A percentile compares a stretch with the other conserved stretches of the same genome.
phyloP scores from a whole-genome alignment of 2,329 filamentous ascomycete species.

The Ascomycota sp. region DNA sequence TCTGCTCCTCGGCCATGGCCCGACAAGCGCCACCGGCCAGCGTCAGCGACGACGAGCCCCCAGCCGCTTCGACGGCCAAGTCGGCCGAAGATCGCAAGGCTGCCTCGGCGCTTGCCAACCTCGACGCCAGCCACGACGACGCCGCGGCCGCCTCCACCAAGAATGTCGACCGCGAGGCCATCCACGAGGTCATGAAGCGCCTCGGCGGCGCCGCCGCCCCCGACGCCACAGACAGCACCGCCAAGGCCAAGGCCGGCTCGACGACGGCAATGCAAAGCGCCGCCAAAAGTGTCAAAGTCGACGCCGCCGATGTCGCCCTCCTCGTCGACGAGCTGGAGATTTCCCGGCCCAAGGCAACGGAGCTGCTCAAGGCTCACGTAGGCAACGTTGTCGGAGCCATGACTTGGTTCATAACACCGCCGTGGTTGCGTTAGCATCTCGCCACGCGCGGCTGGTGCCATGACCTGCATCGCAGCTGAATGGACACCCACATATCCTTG shows the following conservation, averaged over 20 bases:
- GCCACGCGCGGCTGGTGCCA: too few relatives aligned
- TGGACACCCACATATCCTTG: too few relatives aligned
- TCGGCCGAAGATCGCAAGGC: constrained; percentile 61
- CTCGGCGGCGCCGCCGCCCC: constrained; percentile 20
- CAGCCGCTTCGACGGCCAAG: constrained; percentile 24
- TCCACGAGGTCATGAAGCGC: constrained; percentile 51
- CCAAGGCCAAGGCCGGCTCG: too few relatives aligned
- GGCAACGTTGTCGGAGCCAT: constrained; percentile 50
- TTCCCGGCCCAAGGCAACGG: constrained; percentile 50
- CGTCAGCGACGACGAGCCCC: constrained; percentile 36
- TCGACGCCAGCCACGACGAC: constrained; percentile 33
- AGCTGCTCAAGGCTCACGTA: constrained; percentile 51
- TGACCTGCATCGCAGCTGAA: too few relatives aligned
- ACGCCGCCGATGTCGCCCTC: constrained; percentile 47
- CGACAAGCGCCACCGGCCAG: constrained; percentile 39
- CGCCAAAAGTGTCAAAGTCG: constrained; percentile 51
- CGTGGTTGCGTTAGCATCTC: too few relatives aligned
- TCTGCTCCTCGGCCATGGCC: constrained; percentile 34
- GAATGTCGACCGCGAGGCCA: constrained; percentile 48
- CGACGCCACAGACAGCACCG: constrained; percentile 9
- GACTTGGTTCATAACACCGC: constrained; percentile 24
- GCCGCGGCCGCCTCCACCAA: constrained; percentile 26
- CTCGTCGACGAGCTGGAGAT: constrained; percentile 56
- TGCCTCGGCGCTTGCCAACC: constrained; percentile 49
- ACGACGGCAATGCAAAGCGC: too few relatives aligned